Conservation (phyloP, 805 yeast genomes). For the Jamesozyma jinghongensis region DNA sequence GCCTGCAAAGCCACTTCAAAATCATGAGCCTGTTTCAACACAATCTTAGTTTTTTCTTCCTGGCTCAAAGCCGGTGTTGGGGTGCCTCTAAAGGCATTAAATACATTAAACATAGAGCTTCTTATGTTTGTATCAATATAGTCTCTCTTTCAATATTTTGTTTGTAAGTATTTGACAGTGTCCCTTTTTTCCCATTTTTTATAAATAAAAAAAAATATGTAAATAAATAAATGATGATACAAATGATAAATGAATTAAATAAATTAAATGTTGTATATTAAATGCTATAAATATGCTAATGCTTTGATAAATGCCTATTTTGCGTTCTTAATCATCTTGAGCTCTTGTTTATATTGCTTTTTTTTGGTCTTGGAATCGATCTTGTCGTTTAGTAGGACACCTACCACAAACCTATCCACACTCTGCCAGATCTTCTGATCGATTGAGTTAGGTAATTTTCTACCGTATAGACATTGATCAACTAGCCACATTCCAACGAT, state of each 20-base stretch:
- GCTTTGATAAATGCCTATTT: not conserved
- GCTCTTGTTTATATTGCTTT: constrained; percentile 1
- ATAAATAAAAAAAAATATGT: too few species aligned
- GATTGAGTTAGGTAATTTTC: constrained; percentile 70
- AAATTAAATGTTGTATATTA: too few species aligned
- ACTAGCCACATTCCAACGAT: constrained; percentile 97
- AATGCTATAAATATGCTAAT: constrained; percentile 2
- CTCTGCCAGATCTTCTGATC: constrained; percentile 73
- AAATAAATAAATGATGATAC: too few species aligned
- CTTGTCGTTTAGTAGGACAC: constrained; percentile 1
- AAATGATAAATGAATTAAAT: too few species aligned
- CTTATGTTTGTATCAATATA: too few species aligned
- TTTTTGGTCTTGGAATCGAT: constrained; percentile 1
- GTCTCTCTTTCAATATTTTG: too few species aligned
- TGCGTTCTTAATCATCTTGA: constrained; percentile 3
- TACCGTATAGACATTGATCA: constrained; percentile 90
- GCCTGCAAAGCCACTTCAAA: constrained; percentile 75
- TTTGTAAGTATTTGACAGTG: too few species aligned
- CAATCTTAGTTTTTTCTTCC: constrained; percentile 3
- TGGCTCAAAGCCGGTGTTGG: not conserved
- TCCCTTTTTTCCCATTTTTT: too few species aligned
- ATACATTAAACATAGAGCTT: constrained; percentile 5
- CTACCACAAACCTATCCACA: constrained; percentile 34
- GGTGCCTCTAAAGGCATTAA: constrained; percentile 1
- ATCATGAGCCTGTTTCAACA: constrained; percentile 36